Conservation (phyloP, 2,329 filamentous ascomycete species). For the Setomelanomma holmii region DNA sequence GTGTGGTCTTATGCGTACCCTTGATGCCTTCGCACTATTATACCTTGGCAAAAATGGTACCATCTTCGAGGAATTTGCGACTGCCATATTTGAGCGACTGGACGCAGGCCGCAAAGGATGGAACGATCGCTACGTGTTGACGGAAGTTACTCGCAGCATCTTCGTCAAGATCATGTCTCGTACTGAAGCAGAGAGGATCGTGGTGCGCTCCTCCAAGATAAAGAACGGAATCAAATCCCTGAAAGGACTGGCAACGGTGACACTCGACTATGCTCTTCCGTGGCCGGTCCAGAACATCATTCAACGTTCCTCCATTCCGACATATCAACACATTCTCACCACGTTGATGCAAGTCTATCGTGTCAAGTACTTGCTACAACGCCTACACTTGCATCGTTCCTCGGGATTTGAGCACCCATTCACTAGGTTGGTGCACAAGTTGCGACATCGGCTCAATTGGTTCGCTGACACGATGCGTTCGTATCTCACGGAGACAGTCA, state of each 20-base stretch:
- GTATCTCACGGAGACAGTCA: conserved; percentile 76
- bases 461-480: conserved; percentile 77
- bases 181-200: conserved; percentile 68
- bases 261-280: conserved; percentile 67
- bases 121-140: conserved; percentile 83
- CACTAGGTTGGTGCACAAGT: conserved; percentile 51
- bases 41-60: conserved; percentile 81
- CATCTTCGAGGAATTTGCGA: conserved; percentile 69
- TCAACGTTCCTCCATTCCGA: conserved; percentile 65
- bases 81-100: conserved; percentile 76
- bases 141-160: conserved; percentile 76
- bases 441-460: conserved; percentile 77
- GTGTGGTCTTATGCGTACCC: conserved; percentile 69
- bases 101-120: conserved; percentile 68
- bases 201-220: conserved; percentile 60
- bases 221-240: conserved; percentile 65
- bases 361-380: conserved; percentile 71
- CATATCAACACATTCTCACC: conserved; percentile 76
- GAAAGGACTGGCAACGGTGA: conserved; percentile 67
- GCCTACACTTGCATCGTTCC: conserved; percentile 41
- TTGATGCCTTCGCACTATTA: conserved; percentile 73
- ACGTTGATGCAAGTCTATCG: conserved; percentile 80
- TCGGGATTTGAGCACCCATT: neutral
- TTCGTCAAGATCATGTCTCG: conserved; percentile 60
- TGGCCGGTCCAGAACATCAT: conserved; percentile 76